Percentiles rank a stretch among this genome's conserved stretches.
These are phyloP conservation scores for Skeletonema potamos DNA, from an alignment of 108 stramenopile species.

Conservation along the genomic window DNA sequence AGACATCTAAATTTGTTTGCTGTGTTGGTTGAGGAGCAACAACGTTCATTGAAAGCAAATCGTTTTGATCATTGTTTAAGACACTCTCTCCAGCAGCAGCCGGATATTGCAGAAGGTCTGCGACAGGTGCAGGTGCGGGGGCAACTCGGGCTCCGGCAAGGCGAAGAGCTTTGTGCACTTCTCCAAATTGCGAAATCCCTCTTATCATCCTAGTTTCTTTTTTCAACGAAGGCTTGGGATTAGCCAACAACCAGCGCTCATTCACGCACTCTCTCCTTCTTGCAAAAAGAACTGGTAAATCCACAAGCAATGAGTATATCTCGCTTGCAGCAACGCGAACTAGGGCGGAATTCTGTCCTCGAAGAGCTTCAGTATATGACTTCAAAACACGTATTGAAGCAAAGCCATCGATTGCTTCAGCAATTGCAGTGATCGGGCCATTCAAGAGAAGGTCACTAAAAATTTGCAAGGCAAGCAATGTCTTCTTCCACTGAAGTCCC, in stretches of 20 bases:
- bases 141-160: conserved; percentile 35
- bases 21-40: conserved; percentile 8
- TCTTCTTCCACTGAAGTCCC: conserved; percentile 46
- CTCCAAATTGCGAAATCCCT: conserved; percentile 22
- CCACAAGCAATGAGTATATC: conserved; percentile 34
- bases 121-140: conserved; percentile 19
- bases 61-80: not conserved
- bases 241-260: conserved; percentile 18
- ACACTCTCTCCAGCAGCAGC: not conserved
- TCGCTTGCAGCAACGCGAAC: conserved; percentile 34
- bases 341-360: conserved; percentile 37
- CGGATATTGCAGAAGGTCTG: conserved; percentile 26
- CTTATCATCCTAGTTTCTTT: conserved; percentile 39
- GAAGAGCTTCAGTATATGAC: conserved; percentile 31
- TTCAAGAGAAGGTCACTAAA: conserved; percentile 44
- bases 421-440: conserved; percentile 36
- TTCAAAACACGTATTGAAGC: conserved; percentile 41
- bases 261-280: conserved; percentile 38
- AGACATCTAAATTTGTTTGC: conserved; percentile 3
- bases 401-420: conserved; percentile 50
- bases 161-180: conserved; percentile 36
- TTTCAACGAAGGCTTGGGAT: conserved; percentile 32
- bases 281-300: conserved; percentile 37
- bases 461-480: conserved; percentile 42
- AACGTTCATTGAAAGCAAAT: conserved; percentile 25